phyloP scores from a whole-genome alignment of 495 filamentous ascomycete species.

The Penicillium desertorum region DNA sequence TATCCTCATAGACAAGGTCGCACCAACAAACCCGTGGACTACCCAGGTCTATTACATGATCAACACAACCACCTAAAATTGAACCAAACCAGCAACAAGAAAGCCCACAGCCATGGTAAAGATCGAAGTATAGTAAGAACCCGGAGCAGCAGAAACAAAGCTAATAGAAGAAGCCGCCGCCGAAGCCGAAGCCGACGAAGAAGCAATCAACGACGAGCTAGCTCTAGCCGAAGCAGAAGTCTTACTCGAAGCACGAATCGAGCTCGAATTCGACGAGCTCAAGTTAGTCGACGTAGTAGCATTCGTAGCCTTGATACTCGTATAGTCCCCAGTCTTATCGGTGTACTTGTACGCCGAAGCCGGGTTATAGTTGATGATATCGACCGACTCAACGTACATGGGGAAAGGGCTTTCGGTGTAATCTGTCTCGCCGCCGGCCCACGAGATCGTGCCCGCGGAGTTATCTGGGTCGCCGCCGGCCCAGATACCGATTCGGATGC shows the following conservation, averaged over 20 bases:
- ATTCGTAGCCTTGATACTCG: slow-evolving; percentile 63
- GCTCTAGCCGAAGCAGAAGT: slow-evolving; percentile 1
- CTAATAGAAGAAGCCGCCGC: slow-evolving; percentile 5
- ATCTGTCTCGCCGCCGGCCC: slow-evolving; percentile 79
- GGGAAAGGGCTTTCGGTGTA: slow-evolving; percentile 71
- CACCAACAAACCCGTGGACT: not conserved
- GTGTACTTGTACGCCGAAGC: slow-evolving; percentile 64
- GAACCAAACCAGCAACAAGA: slow-evolving; percentile 1
- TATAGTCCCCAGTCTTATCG: slow-evolving; percentile 64
- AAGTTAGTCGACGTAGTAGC: slow-evolving; percentile 19
- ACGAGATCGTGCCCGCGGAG: slow-evolving; percentile 58
- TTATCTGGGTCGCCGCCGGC: slow-evolving; percentile 77
- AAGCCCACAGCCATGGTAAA: not conserved
- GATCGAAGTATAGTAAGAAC: slow-evolving; percentile 3
- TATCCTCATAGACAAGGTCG: not conserved
- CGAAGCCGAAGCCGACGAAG: not conserved
- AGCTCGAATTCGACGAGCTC: slow-evolving; percentile 16
- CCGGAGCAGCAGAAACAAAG: slow-evolving; percentile 2
- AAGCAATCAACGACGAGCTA: slow-evolving; percentile 3
- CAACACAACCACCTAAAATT: not conserved
- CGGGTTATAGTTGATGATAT: slow-evolving; percentile 34
- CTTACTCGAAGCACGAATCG: not conserved
- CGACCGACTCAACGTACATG: slow-evolving; percentile 70
- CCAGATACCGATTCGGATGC: slow-evolving; percentile 85
- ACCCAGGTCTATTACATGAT: not conserved